Percentiles rank a stretch among this genome's conserved stretches.
Evolutionary conservation across 2,329 filamentous ascomycete species (phyloP).

Genomic region (Sordariomycetes sp.): DNA sequence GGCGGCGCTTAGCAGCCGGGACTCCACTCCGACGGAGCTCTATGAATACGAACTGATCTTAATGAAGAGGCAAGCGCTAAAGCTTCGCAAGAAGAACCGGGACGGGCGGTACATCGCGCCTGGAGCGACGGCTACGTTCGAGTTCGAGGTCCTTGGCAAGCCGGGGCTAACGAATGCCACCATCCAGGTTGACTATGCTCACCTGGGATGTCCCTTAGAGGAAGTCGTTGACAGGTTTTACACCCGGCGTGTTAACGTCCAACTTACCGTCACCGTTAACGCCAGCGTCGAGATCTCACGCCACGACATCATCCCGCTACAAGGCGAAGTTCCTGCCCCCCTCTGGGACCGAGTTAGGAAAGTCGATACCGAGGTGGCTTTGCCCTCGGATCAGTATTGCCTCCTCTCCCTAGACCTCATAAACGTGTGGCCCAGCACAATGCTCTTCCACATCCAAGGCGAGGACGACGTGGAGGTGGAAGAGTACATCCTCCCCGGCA

Average conservation of each 20-base stretch:
- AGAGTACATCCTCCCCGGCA: constrained; percentile 52
- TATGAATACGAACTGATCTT: constrained; percentile 81
- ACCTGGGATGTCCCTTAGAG: constrained; percentile 59
- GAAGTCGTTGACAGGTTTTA: constrained; percentile 67
- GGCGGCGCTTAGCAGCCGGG: constrained; percentile 62
- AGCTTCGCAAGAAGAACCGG: constrained; percentile 38
- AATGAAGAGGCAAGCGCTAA: constrained; percentile 60
- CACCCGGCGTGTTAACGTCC: constrained; percentile 71
- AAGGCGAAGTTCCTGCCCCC: constrained; percentile 50
- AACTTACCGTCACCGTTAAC: constrained; percentile 82
- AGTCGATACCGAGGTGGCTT: constrained; percentile 17
- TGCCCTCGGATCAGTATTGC: constrained; percentile 55
- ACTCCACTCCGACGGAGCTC: constrained; percentile 66
- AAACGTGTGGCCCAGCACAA: constrained; percentile 79
- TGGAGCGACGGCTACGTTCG: constrained; percentile 58
- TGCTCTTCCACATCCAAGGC: constrained; percentile 53
- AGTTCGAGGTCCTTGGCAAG: constrained; percentile 78
- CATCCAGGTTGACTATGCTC: constrained; percentile 78
- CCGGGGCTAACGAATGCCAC: constrained; percentile 70
- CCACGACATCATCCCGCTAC: constrained; percentile 68
- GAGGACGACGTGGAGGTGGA: constrained; percentile 37
- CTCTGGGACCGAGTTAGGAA: constrained; percentile 39
- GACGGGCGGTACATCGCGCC: constrained; percentile 53
- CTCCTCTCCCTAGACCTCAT: constrained; percentile 74
- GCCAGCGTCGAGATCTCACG: constrained; percentile 75